Percentiles rank a stretch among this genome's conserved stretches.
phyloP scores from a whole-genome alignment of 1,284 basidiomycete genomes.

The Kwoniella shivajii region DNA sequence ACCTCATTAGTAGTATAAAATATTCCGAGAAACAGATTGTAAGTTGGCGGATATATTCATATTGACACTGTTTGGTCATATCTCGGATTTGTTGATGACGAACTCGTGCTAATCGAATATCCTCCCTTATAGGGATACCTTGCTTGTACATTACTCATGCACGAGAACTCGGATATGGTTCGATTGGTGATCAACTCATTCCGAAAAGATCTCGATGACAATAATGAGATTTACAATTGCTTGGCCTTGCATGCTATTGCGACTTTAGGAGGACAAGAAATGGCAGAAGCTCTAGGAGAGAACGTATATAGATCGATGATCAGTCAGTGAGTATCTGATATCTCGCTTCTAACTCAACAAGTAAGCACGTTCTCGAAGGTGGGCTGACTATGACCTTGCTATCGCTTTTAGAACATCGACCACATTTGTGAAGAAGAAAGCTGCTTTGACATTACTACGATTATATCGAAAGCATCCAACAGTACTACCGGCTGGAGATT shows the following conservation, averaged over 20 bases:
- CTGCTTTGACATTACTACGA: conserved; percentile 87
- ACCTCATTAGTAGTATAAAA: conserved; percentile 91
- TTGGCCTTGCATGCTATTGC: conserved; percentile 97
- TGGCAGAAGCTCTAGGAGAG: conserved; percentile 92
- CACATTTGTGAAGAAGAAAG: conserved; percentile 97
- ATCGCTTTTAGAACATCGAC: conserved; percentile 89
- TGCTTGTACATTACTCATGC: conserved; percentile 94
- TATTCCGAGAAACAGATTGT: conserved; percentile 99
- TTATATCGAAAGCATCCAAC: conserved; percentile 95
- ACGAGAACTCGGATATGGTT: conserved; percentile 96
- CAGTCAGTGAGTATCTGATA: conserved; percentile 80
- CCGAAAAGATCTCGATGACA: conserved; percentile 92
- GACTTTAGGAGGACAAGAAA: conserved; percentile 95
- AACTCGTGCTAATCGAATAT: conserved; percentile 4
- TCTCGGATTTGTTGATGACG: no score
- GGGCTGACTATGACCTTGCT: no score
- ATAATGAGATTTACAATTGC: conserved; percentile 94
- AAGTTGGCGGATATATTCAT: no score
- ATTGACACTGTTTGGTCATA: no score
- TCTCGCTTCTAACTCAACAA: neutral
- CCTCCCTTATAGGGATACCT: conserved; percentile 77
- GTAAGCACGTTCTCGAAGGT: no score
- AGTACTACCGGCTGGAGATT: conserved; percentile 88
- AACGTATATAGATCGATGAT: conserved; percentile 95
- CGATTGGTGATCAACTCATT: conserved; percentile 97